Evolutionary conservation across 78 protist species (phyloP), one percentile per base, ranked within the genome.

Genomic region (Parvularia atlantis): DNA sequence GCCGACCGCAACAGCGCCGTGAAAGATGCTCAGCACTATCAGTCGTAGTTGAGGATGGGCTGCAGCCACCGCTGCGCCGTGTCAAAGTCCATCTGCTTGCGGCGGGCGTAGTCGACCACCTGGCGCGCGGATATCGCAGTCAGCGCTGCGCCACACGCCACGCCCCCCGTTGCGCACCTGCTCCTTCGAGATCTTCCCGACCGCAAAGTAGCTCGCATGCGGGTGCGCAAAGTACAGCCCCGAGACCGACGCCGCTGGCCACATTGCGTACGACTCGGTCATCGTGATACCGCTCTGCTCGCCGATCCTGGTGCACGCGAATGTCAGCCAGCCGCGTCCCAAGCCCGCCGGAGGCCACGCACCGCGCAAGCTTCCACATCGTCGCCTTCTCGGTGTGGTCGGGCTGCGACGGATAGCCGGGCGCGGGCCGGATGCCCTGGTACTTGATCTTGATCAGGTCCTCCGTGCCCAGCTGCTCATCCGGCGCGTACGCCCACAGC

Each of bases 321-420:
- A n/a, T n/a, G n/a, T n/a, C n/a, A n/a, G n/a, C n/a, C n/a, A n/a
- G n/a, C n/a, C n/a, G n/a, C n/a, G n/a, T n/a, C n/a, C n/a, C n/a
- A n/a, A n/a, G n/a, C n/a, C n/a, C n/a, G n/a, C n/a, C n/a, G n/a
- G n/a, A n/a, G n/a, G n/a, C n/a, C n/a, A n/a, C n/a, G n/a, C n/a
- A n/a, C n/a, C n/a, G n/a, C n/a, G n/a, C n/a, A n/a, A 91, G 69
- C 43, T n/a, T 7, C 96, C 93, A 95, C 84, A 93, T 81, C 11
- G 86, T 68, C 30, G 16, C 24, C 89, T 94, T 94, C 76, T 94
- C 98, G n/a, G 91, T 91, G 84, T 95, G 99, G 85, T 97, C 99
- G 6, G 99, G 99, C 84, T 92, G 97, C 22, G 87, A 74, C 9
- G 99, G 99, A 69, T 95, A 96, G 37, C 99, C 99, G 1, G 96